Evolutionary conservation across 2,329 filamentous ascomycete genomes (phyloP), one percentile per base, ranked within the genome.

Genomic region (Diaporthe australafricana): DNA sequence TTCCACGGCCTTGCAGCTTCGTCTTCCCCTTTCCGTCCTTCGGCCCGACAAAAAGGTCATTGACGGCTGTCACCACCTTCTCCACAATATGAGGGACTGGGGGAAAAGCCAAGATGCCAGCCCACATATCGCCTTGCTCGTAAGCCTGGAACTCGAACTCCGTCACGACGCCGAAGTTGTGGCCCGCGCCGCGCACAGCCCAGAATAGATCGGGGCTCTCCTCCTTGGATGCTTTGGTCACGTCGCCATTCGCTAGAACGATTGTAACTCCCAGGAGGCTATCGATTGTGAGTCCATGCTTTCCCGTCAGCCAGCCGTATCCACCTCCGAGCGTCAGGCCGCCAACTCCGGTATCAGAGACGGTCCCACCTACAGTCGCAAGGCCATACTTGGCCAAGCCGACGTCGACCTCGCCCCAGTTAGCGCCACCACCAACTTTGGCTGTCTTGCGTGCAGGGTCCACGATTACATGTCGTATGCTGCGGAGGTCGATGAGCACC

Each of bases 91-190:
- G 56, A 45, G 56, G 56, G 7, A 38, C 14, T n/a, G 56, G 35
- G 2, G 56, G 56, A 38, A 60, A 45, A 2, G 56, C 56, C n/a
- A 60, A 25, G 8, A 60, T 45, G 5, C 56, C 56, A 20, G 56
- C 56, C 12, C 22, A 60, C 56, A 60, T 42, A 6, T 42, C 56
- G 7, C 56, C 56, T 14, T 60, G 56, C 22, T 60, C 56, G 75
- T 85, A 87, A 62, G 88, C 82, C 76, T 86, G 85, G 30, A 81
- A 80, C 1, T 80, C 83, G 32, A 84, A 77, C 6, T 82, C 82
- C 1, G 86, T 88, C n/a, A 90, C 85, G 68, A 90, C 84, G 56
- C 88, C 88, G 72, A 90, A 90, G 77, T 90, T 90, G 73, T 89
- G 87, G 1, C 88, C 88, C 2, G 88, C 88, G 4, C 88, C 88